Conservation (phyloP, 1,284 basidiomycete genomes). For the Trichosporon ovoides region DNA sequence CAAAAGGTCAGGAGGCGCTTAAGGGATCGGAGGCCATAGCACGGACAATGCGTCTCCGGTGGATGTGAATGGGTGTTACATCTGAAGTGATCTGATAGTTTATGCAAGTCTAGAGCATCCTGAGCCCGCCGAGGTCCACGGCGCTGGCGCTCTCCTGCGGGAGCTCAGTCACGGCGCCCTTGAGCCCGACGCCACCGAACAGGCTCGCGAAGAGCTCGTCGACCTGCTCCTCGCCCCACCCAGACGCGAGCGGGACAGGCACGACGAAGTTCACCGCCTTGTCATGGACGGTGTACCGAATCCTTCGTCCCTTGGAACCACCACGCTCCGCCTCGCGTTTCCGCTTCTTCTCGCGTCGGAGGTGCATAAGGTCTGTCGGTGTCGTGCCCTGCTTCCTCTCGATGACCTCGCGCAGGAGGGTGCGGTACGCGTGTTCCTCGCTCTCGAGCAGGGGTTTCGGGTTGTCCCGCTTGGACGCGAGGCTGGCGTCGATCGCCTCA, state of each 20-base stretch:
- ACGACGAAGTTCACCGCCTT: constrained; percentile 93
- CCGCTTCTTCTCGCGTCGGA: constrained; percentile 54
- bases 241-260: constrained; percentile 59
- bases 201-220: constrained; percentile 85
- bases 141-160: background rate
- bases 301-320: constrained; percentile 84
- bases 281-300: constrained; percentile 87
- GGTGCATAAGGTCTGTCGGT: constrained; percentile 31
- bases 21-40: too few species aligned
- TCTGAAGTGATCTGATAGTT: too few species aligned
- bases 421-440: constrained; percentile 87
- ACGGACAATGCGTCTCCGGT: too few species aligned
- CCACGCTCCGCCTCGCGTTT: constrained; percentile 84
- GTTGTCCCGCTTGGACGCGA: constrained; percentile 32
- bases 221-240: constrained; percentile 90
- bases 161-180: constrained; percentile 13
- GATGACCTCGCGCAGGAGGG: constrained; percentile 80
- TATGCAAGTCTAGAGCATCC: constrained; percentile 11
- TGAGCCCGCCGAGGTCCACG: constrained; percentile 18
- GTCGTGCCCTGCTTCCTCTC: constrained; percentile 52
- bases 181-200: constrained; percentile 54
- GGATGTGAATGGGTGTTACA: too few species aligned
- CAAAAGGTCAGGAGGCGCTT: too few species aligned
- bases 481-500: constrained; percentile 38
- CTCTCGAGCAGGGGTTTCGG: constrained; percentile 50